Percentiles rank a stretch among this genome's conserved stretches.
These are phyloP conservation scores for Nakazawaea sp. DNA, from an alignment of 805 yeast species.

Conservation along the genomic window DNA sequence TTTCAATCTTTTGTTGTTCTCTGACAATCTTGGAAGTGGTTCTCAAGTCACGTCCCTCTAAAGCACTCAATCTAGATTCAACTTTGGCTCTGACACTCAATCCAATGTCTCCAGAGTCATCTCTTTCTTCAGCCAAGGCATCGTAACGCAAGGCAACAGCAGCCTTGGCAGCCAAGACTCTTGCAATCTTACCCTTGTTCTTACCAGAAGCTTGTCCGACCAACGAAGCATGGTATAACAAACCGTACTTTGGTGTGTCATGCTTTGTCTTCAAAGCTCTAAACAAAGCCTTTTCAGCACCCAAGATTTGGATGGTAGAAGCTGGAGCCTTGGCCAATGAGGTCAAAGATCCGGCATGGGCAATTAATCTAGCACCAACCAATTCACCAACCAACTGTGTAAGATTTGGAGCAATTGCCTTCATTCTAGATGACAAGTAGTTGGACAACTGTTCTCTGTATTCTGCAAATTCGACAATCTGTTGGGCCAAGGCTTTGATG, in stretches of 20 bases:
- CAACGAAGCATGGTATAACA: constrained; percentile 91
- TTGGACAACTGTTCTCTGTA: constrained; percentile 94
- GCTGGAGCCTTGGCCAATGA: constrained; percentile 98
- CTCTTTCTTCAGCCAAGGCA: constrained; percentile 94
- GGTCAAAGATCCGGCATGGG: constrained; percentile 93
- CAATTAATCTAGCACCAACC: constrained; percentile 96
- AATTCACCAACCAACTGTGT: constrained; percentile 95
- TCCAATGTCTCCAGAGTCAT: constrained; percentile 92
- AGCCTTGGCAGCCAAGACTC: constrained; percentile 98
- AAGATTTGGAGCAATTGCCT: constrained; percentile 97
- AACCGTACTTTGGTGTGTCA: constrained; percentile 97
- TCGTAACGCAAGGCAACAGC: constrained; percentile 96
- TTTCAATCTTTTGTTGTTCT: constrained; percentile 80
- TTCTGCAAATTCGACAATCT: constrained; percentile 91
- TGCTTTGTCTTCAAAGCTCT: constrained; percentile 98
- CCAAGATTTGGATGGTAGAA: constrained; percentile 94
- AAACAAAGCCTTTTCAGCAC: constrained; percentile 98
- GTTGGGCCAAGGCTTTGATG: constrained; percentile 88
- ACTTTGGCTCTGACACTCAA: constrained; percentile 86
- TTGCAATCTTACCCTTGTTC: constrained; percentile 98
- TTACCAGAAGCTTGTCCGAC: constrained; percentile 98
- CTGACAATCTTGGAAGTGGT: constrained; percentile 78
- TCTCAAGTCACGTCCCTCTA: constrained; percentile 96
- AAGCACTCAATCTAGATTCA: constrained; percentile 87
- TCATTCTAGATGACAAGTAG: constrained; percentile 91